Percentiles rank a stretch among this genome's conserved stretches.
Conservation (phyloP, 139 green algal genomes). For the Closterium sp. region DNA sequence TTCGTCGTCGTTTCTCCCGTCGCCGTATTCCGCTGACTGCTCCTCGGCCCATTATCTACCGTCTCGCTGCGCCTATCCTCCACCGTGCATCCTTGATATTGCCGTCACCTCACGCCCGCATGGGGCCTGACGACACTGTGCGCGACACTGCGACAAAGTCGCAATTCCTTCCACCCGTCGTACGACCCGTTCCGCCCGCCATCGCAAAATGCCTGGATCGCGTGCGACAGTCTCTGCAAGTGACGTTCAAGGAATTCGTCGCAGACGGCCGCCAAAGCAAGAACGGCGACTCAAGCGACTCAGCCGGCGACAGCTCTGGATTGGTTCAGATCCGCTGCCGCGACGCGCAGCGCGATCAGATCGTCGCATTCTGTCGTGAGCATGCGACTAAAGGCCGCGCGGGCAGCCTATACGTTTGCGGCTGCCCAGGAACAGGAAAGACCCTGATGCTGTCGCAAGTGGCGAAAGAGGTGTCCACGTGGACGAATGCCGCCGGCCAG, state of each 20-base stretch:
- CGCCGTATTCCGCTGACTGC: no score
- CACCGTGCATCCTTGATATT: not conserved
- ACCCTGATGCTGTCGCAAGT: constrained; percentile 40
- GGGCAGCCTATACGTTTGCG: constrained; percentile 49
- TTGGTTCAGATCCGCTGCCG: constrained; percentile 9
- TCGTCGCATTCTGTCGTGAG: constrained; percentile 24
- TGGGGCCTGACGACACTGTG: not conserved
- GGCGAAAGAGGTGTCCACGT: constrained; percentile 18
- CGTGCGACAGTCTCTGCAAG: not conserved
- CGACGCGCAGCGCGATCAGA: constrained; percentile 3
- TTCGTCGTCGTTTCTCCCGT: no score
- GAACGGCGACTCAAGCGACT: not conserved
- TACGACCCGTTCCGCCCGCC: not conserved
- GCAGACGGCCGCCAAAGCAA: not conserved
- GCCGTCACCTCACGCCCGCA: not conserved
- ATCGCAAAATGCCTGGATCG: not conserved
- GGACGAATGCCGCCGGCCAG: constrained; percentile 14
- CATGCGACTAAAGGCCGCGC: constrained; percentile 9
- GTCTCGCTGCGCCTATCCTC: no score
- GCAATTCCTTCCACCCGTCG: not conserved
- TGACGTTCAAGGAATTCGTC: not conserved
- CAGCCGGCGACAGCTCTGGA: not conserved
- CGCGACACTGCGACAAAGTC: not conserved
- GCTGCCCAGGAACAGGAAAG: constrained; percentile 55
- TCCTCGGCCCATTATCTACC: not conserved